Base-by-base conservation (phyloP, 2,329 filamentous ascomycete species). In the Epichloe coenophiala region DNA sequence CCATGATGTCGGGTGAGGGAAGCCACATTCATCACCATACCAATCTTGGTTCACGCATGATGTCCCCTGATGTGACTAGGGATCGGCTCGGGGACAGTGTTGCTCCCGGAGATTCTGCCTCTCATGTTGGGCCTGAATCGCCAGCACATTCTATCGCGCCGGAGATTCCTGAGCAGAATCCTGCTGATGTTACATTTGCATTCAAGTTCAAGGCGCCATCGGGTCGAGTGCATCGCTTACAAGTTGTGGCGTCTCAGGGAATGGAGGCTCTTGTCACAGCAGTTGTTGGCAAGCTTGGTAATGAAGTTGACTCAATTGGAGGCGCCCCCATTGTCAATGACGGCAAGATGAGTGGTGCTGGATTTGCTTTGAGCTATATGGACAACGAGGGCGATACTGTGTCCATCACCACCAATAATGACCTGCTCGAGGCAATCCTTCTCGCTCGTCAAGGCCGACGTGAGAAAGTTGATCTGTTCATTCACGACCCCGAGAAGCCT, bases 141-240 rank as follows among this genome's bases (percentile, higher is more conserved):
- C 88, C 87, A 12, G 73, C 82, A 19, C 83, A 80, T 50, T 89
- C 85, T 19, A 57, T 80, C 21, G 68, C 81, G 23, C 73, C 72
- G 15, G 75, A 68, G 43, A 60, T 63, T 3, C 65, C 65, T 2
- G 74, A 84, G 45, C 75, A 83, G 17, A 70, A 74, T 5, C 72
- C 78, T 1, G 78, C 86, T 60, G 87, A 94, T 57, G 68, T 80
- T 11, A 88, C 91, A 0, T 98, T 97, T 69, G 81, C 91, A 3
- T 98, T 98, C 81, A 98, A 98, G 68, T 98, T 98, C 78, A 97
- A 97, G 74, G 89, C 93, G 2, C 93, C 93, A 1, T 90, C 88
- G 59, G 93, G 91, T 44, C 87, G 93, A 48, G 90, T 97, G 17
- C 93, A 98, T 68, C 83, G 93, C 50, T 72, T 98, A 47, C 93